Conservation (phyloP, 176 grass and related monocot genomes). For the Metroxylon sagu region DNA sequence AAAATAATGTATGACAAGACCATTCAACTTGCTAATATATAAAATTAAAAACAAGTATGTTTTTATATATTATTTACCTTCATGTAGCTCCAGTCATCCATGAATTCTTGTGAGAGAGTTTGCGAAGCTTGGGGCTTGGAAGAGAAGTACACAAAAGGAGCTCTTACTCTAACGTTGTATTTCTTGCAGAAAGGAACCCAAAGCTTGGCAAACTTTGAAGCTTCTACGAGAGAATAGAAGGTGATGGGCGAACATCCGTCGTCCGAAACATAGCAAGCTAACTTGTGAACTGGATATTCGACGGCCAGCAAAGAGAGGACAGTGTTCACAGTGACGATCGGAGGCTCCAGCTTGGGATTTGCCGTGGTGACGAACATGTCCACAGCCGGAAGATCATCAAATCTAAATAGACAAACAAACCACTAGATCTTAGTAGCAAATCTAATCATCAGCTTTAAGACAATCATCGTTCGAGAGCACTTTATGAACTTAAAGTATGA, state of each 20-base stretch:
- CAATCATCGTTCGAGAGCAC: too few species aligned
- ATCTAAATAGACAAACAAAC: background rate
- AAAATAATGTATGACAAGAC: too few species aligned
- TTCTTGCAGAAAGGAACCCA: slow-evolving; percentile 56
- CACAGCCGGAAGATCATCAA: slow-evolving; percentile 28
- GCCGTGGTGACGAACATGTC: slow-evolving; percentile 63
- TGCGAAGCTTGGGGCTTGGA: background rate
- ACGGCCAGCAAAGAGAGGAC: slow-evolving; percentile 51
- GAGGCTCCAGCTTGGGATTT: slow-evolving; percentile 38
- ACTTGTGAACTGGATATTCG: slow-evolving; percentile 44
- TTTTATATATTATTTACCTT: background rate
- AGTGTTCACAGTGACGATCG: slow-evolving; percentile 43
- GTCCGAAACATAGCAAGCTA: slow-evolving; percentile 60
- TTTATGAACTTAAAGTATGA: too few species aligned
- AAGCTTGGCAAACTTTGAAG: slow-evolving; percentile 28
- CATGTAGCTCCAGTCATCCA: background rate
- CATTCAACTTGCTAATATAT: too few species aligned
- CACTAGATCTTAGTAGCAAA: too few species aligned
- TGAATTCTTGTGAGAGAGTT: background rate
- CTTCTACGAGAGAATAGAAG: slow-evolving; percentile 29
- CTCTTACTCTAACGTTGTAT: slow-evolving; percentile 16
- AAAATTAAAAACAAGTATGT: too few species aligned
- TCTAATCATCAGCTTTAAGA: too few species aligned
- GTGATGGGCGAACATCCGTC: slow-evolving; percentile 39
- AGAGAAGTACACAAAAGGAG: slow-evolving; percentile 42